Evolutionary conservation across 2,329 filamentous ascomycete species (phyloP).

Genomic region (Alternaria solani): DNA sequence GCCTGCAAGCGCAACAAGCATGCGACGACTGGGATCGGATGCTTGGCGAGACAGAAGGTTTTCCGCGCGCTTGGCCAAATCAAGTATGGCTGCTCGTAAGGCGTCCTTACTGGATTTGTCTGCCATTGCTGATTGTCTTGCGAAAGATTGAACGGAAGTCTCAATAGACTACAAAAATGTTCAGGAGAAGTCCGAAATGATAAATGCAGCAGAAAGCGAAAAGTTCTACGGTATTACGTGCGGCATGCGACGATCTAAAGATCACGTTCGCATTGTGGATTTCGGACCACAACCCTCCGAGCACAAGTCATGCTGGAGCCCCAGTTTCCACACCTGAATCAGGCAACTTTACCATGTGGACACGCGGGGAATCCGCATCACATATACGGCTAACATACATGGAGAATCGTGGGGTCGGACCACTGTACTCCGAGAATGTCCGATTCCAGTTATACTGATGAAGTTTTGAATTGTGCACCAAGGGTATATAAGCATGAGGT

Average conservation of each 20-base stretch:
- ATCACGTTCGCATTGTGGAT: constrained; percentile 14
- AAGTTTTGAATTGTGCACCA: neutral
- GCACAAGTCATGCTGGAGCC: constrained; percentile 15
- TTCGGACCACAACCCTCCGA: constrained; percentile 34
- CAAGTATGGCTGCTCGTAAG: constrained; percentile 21
- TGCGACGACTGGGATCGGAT: constrained; percentile 27
- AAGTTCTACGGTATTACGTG: neutral
- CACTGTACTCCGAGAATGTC: constrained; percentile 23
- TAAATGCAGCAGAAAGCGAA: neutral
- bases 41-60: constrained; percentile 30
- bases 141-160: neutral
- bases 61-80: constrained; percentile 31
- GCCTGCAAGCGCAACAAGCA: constrained; percentile 38
- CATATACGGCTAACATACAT: constrained; percentile 3
- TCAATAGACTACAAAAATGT: neutral
- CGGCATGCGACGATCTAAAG: neutral
- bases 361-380: constrained; percentile 11
- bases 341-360: constrained; percentile 15
- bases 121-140: constrained; percentile 13
- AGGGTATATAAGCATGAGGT: constrained; percentile 14
- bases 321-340: constrained; percentile 10
- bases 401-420: constrained; percentile 23
- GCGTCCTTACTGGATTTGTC: constrained; percentile 16
- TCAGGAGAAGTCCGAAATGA: neutral
- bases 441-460: constrained; percentile 17